Base-by-base conservation (phyloP, 768 basidiomycete genomes). In the Vishniacozyma victoriae region DNA sequence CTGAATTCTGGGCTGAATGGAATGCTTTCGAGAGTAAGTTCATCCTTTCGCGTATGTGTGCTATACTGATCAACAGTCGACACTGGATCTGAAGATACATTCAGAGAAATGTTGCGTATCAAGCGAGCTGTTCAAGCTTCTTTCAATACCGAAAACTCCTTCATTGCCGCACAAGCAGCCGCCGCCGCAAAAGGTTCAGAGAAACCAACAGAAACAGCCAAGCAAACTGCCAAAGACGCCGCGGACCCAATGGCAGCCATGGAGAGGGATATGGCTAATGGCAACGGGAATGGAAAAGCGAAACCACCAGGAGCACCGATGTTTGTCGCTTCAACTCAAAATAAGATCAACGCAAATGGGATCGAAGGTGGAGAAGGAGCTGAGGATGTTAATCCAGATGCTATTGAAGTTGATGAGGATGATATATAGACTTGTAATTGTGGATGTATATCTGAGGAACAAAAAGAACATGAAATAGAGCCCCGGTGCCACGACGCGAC, bases 71-170 rank as follows among this genome's bases (percentile, higher is more conserved):
- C 9, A 9, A 6, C 56, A 73, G 72, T 97, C 64, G 95, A 97
- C 71, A 95, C 91, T 2, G 95, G 95, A 1, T 93, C 89, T 1
- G 95, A 99, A 71, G 95, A 99, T 69, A 99, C 95, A 0, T 99
- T 99, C 83, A 54, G 77, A 40, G 76, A 77, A 62, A 75, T 77
- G 70, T 62, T 71, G 50, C 83, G 92, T 29, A 95, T 97, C 77
- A 95, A 93, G 75, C 83, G 95, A 48, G 91, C 92, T 60, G 95
- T 99, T 14, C 95, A 99, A 73, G 91, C 93, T 22, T 87, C 91
- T 66, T 99, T 95, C 78, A 97, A 99, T 72, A 99, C 95, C 2
- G 93, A 96, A 72, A 67, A 66, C 0, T 68, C 67, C 36, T 93
- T 90, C 72, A 76, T 95, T 46, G 88, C 88, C 6, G 92, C 92